Conservation (phyloP, 108 stramenopile species). For the Schizochytrium sp. region DNA sequence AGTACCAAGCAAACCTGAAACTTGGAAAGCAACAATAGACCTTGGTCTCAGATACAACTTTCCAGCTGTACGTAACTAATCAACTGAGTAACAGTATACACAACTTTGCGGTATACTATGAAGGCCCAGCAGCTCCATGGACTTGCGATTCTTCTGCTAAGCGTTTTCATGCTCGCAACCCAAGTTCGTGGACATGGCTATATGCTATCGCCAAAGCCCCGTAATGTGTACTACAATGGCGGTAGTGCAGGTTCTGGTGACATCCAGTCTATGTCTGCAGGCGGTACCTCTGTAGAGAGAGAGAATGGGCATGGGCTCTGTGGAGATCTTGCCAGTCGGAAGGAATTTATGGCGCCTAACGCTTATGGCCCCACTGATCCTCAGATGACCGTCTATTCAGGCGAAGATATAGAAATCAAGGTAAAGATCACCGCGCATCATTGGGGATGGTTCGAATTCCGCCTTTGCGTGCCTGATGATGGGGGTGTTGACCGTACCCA, state of each 20-base stretch:
- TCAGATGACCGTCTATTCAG: background rate
- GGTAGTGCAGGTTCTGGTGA: conserved; percentile 12
- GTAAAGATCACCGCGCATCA: conserved; percentile 55
- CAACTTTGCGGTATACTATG: no score
- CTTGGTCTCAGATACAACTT: no score
- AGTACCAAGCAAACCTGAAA: no score
- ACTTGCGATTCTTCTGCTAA: no score
- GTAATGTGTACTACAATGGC: conserved; percentile 29
- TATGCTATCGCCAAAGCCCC: background rate
- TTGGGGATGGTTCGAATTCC: conserved; percentile 60
- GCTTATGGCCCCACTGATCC: conserved; percentile 32
- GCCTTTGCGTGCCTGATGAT: conserved; percentile 44
- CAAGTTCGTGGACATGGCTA: conserved; percentile 16
- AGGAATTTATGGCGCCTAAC: conserved; percentile 60
- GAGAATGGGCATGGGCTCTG: conserved; percentile 15
- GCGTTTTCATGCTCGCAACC: background rate
- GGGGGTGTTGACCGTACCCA: conserved; percentile 13
- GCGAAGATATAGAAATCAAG: background rate
- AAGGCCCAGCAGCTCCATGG: no score
- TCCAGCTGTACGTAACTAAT: no score
- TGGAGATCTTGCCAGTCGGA: background rate
- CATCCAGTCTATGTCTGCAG: conserved; percentile 44
- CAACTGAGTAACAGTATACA: no score
- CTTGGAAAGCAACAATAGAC: no score
- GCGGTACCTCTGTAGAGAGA: conserved; percentile 13